phyloP scores from a whole-genome alignment of 2,329 filamentous ascomycete species.

The Taxawa tesnikishii region DNA sequence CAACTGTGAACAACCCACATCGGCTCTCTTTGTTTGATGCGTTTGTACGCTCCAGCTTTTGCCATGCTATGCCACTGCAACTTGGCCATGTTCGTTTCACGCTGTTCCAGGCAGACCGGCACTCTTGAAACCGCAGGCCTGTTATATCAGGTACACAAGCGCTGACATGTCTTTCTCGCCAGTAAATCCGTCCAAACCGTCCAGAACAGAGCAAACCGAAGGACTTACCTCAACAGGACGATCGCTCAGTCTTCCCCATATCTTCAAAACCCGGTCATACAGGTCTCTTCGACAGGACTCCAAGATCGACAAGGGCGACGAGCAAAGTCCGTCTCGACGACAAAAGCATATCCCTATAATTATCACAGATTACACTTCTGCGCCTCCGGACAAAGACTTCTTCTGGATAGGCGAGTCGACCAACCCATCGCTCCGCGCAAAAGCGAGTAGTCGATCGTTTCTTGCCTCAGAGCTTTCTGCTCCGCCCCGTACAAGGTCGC shows the following conservation, averaged over 20 bases:
- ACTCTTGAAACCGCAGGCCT: too few relatives aligned
- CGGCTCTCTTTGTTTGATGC: too few relatives aligned
- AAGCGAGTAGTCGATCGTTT: too few relatives aligned
- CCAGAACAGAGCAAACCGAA: not conserved
- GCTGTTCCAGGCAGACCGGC: too few relatives aligned
- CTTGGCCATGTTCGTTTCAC: too few relatives aligned
- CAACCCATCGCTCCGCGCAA: too few relatives aligned
- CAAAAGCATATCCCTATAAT: constrained; percentile 33
- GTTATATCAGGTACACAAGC: not conserved
- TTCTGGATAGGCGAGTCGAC: too few relatives aligned
- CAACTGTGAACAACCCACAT: too few relatives aligned
- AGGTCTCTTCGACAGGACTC: too few relatives aligned
- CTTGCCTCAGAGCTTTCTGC: too few relatives aligned
- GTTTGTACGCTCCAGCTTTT: too few relatives aligned
- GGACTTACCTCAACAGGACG: not conserved
- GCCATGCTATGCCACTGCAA: too few relatives aligned
- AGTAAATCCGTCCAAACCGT: not conserved
- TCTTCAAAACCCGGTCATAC: not conserved
- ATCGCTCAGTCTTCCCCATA: not conserved
- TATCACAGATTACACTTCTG: constrained; percentile 23
- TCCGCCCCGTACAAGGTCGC: constrained; percentile 3
- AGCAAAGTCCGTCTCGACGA: constrained; percentile 10
- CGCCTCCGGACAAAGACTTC: not conserved
- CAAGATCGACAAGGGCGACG: not conserved
- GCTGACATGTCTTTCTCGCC: not conserved